A percentile compares a stretch with the other conserved stretches of the same genome.
Conservation (phyloP, 2,329 filamentous ascomycete species). For the Thelonectria rubi region DNA sequence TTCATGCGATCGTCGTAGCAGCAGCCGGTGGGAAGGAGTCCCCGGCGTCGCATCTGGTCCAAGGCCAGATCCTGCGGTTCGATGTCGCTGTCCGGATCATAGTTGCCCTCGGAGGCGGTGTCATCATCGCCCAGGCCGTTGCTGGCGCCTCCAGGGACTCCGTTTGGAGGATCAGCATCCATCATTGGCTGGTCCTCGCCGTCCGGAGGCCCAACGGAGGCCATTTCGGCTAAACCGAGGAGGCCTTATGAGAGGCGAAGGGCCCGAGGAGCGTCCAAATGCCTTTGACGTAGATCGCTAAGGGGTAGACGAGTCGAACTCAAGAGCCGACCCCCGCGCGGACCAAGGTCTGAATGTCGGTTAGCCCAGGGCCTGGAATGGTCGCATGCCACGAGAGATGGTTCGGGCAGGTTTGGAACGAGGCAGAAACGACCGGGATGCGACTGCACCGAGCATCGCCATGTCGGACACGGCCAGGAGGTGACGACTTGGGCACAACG, state of each 20-base stretch:
- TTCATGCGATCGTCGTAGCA: constrained; percentile 97
- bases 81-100: constrained; percentile 47
- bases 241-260: not conserved
- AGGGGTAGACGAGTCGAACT: not conserved
- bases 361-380: not conserved
- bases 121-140: constrained; percentile 46
- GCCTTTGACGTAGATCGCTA: not conserved
- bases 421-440: not conserved
- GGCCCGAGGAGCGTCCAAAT: not conserved
- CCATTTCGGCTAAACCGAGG: constrained; percentile 9
- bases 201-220: constrained; percentile 48
- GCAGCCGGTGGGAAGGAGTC: constrained; percentile 74
- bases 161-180: constrained; percentile 49
- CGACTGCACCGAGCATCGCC: not conserved
- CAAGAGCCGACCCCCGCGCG: not conserved
- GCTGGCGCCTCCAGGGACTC: constrained; percentile 28
- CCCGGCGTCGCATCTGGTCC: constrained; percentile 53
- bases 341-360: not conserved
- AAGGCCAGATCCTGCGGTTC: constrained; percentile 50
- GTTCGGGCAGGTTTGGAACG: not conserved
- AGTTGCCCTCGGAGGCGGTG: constrained; percentile 46
- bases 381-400: not conserved
- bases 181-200: constrained; percentile 55
- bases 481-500: not conserved
- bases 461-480: not conserved